Percentiles rank a stretch among this genome's conserved stretches.
Evolutionary conservation across 2,329 filamentous ascomycete species (phyloP).

Genomic region (Trichoderma atroviride): DNA sequence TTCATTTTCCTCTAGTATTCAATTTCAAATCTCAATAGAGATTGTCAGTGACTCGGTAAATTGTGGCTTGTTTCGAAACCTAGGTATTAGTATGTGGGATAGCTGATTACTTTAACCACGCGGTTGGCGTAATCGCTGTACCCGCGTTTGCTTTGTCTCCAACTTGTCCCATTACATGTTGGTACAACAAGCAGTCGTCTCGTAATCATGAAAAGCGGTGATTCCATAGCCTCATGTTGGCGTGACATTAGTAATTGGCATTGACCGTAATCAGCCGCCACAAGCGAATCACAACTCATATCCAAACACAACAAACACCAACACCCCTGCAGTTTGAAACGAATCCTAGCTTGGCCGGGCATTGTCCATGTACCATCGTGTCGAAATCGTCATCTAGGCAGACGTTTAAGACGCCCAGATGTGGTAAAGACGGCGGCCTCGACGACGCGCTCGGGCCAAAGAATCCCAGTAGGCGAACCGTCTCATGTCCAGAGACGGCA

Average conservation of each 20-base stretch:
- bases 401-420: not conserved
- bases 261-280: not conserved
- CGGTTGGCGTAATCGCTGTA: not conserved
- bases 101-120: not conserved
- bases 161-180: not conserved
- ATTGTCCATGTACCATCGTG: not conserved
- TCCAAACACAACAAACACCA: not conserved
- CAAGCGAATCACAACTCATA: not conserved
- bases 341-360: not conserved
- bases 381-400: not conserved
- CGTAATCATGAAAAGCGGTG: not conserved
- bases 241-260: not conserved
- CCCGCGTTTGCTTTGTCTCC: not conserved
- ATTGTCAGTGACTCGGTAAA: not conserved
- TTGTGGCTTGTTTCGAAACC: not conserved
- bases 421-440: not conserved
- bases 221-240: not conserved
- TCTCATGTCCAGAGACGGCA: constrained; percentile 6
- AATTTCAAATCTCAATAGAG: not conserved
- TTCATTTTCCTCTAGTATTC: not conserved
- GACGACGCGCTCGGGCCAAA: constrained; percentile 5
- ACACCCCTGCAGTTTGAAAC: not conserved
- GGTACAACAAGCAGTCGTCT: not conserved
- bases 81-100: not conserved
- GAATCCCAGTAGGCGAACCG: constrained; percentile 5